Percentiles rank a stretch among this genome's conserved stretches.
Conservation (phyloP, 352 stramenopile genomes). For the Thraustochytrium aureum region DNA sequence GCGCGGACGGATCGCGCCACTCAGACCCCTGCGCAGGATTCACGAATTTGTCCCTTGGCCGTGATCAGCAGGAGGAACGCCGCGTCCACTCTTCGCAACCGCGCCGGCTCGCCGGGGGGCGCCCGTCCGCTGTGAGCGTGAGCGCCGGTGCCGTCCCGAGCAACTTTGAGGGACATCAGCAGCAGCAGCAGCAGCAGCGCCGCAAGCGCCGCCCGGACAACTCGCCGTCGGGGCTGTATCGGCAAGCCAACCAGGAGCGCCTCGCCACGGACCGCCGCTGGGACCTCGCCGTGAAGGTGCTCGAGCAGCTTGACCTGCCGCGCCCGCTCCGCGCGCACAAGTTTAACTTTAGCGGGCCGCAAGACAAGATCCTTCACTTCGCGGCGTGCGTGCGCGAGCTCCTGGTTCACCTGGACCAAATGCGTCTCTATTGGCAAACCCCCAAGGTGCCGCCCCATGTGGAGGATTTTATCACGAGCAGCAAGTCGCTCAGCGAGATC, state of each 20-base stretch:
- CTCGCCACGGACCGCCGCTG: conserved; percentile 1
- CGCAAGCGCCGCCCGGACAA: neutral
- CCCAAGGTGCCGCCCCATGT: conserved; percentile 4
- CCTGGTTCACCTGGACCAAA: conserved; percentile 19
- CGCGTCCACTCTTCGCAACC: neutral
- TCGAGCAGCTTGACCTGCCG: conserved; percentile 20
- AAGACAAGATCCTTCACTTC: conserved; percentile 3
- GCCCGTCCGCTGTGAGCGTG: conserved; percentile 6
- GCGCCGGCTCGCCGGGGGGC: neutral
- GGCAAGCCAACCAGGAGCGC: no score
- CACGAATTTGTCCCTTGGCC: neutral
- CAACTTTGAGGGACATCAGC: no score
- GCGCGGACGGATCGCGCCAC: neutral
- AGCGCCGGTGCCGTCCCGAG: neutral
- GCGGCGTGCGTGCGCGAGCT: conserved; percentile 11
- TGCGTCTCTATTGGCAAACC: neutral
- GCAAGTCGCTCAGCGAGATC: neutral
- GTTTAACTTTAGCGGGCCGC: neutral
- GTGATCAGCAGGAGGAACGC: neutral
- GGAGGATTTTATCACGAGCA: conserved; percentile 10
- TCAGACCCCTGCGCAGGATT: no score
- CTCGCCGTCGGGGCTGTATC: conserved; percentile 28
- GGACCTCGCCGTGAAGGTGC: conserved; percentile 7
- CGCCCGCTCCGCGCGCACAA: conserved; percentile 7
- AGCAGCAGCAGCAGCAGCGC: no score